Evolutionary conservation across 225 moss, liverwort and hornwort genomes (phyloP).

Genomic region (Marchantia polymorpha): DNA sequence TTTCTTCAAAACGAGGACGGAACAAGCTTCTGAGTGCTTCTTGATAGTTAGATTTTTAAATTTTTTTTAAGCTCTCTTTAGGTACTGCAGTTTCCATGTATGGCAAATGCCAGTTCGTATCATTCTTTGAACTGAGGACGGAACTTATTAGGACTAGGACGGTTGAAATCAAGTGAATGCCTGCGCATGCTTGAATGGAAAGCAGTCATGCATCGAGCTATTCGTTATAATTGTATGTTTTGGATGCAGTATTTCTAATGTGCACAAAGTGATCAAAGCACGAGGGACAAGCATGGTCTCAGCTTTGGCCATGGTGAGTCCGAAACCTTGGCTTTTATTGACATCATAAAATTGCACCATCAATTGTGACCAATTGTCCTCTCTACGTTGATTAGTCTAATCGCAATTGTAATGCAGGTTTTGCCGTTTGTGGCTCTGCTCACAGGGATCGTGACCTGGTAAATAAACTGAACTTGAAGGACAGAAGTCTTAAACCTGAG

Average conservation of each 20-base stretch:
- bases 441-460: slow-evolving; percentile 70
- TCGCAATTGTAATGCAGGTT: slow-evolving; percentile 44
- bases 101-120: neutral
- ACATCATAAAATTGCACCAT: neutral
- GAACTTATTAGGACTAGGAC: neutral
- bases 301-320: slow-evolving; percentile 88
- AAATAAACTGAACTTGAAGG: slow-evolving; percentile 13
- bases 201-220: neutral
- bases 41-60: neutral
- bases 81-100: neutral
- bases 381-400: neutral
- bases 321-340: no score
- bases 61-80: neutral
- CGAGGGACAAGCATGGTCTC: slow-evolving; percentile 60
- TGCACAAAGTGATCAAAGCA: slow-evolving; percentile 67
- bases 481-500: neutral
- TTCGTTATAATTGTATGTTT: neutral
- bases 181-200: neutral
- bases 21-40: neutral
- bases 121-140: neutral
- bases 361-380: neutral
- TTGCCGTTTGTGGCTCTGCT: slow-evolving; percentile 67
- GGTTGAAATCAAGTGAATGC: neutral
- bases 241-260: slow-evolving; percentile 52
- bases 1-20: neutral